Conservation (phyloP, 805 yeast genomes). For the Sugiyamaella americana region DNA sequence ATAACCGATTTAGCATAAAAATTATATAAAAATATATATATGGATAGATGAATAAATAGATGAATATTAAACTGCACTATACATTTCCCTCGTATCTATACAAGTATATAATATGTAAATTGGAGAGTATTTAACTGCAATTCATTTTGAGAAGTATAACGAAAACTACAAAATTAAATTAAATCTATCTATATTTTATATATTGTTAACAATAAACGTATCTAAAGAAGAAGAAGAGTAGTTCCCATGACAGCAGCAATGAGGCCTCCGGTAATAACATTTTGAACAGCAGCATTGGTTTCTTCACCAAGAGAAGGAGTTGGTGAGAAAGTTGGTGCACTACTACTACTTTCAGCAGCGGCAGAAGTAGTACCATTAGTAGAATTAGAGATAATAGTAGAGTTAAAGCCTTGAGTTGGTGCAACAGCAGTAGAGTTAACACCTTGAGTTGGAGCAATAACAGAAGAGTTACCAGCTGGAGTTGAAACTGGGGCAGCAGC, state of each 20-base stretch:
- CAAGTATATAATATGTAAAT: too few relatives aligned
- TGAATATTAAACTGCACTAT: too few relatives aligned
- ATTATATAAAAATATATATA: too few relatives aligned
- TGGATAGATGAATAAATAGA: too few relatives aligned
- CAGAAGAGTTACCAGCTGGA: background rate
- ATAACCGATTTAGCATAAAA: background rate
- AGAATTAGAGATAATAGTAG: background rate
- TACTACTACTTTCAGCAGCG: background rate
- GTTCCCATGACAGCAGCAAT: background rate
- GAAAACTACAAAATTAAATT: too few relatives aligned
- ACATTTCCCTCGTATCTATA: too few relatives aligned
- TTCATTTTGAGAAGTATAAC: too few relatives aligned
- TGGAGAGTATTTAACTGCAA: background rate
- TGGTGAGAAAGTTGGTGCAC: background rate
- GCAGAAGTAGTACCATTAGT: background rate
- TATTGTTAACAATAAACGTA: too few relatives aligned
- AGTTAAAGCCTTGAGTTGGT: background rate
- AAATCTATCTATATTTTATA: background rate
- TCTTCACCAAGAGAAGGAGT: background rate
- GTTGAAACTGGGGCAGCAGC: constrained; percentile 1
- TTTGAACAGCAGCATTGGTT: background rate
- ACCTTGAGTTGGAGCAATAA: background rate
- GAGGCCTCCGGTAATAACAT: background rate
- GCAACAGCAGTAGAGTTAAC: background rate
- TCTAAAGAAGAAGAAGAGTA: background rate